phyloP scores from a whole-genome alignment of 108 stramenopile species.

The Cyclotella cryptica region DNA sequence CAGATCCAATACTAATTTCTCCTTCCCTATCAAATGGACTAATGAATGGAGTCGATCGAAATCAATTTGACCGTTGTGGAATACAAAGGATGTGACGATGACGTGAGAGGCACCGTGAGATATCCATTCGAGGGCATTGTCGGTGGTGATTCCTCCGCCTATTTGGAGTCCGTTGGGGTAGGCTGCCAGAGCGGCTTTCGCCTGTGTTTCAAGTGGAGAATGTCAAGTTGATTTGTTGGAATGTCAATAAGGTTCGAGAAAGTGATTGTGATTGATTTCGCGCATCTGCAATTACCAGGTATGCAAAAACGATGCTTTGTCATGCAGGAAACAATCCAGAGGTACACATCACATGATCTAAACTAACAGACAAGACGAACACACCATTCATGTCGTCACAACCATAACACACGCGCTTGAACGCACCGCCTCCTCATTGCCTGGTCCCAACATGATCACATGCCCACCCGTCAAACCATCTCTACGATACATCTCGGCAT shows the following conservation, averaged over 20 bases:
- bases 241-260: background rate
- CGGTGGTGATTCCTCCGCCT: constrained; percentile 93
- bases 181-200: constrained; percentile 77
- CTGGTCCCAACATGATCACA: constrained; percentile 96
- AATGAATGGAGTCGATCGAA: constrained; percentile 77
- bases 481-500: constrained; percentile 78
- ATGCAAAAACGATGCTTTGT: background rate
- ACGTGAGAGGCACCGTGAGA: constrained; percentile 95
- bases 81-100: constrained; percentile 97
- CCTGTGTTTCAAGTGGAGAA: constrained; percentile 26
- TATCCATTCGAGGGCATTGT: constrained; percentile 88
- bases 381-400: too few relatives aligned
- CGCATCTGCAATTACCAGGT: too few relatives aligned
- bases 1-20: constrained; percentile 94
- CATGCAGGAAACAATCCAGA: background rate
- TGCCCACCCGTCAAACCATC: constrained; percentile 93
- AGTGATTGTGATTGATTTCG: background rate
- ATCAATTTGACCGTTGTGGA: constrained; percentile 85
- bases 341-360: too few relatives aligned
- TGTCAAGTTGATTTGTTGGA: background rate
- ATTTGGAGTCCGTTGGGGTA: constrained; percentile 94
- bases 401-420: too few relatives aligned
- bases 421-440: constrained; percentile 85
- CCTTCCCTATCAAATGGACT: constrained; percentile 74
- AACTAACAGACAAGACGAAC: background rate